Base-by-base conservation (phyloP, 345 rosid genomes). In the Dipteronia sinensis region DNA sequence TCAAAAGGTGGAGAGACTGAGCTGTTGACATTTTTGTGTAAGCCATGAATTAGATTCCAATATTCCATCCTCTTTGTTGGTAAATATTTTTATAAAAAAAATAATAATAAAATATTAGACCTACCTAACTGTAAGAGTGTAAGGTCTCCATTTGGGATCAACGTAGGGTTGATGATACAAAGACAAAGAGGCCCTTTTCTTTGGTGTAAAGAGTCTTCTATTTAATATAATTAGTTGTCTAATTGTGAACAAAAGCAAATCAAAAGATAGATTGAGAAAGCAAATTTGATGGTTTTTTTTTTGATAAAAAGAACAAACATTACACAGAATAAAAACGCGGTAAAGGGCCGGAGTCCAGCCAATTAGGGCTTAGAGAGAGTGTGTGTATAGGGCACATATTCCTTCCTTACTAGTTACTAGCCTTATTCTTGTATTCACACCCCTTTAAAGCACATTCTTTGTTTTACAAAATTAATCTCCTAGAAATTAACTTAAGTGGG, bases 201-300 rank as follows among this genome's bases (percentile, higher is more conserved):
- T 65, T 77, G 74, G 78, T 74, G 65, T 19, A 65, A 59, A 78
- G 53, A 74, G 47, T 46, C 10, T 25, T 4, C 65, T 42, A 69
- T 82, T 81, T 11, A 42, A 13, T 15, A 47, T 42, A 9, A n/a
- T n/a, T n/a, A 67, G 27, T n/a, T 74, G 75, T 75, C 77, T 70
- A 62, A 67, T 78, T 59, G 46, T 38, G 56, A 71, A 78, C 8
- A 55, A 76, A 80, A 63, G 49, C 59, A 73, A 9, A n/a, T 29
- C 11, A 53, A 3, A 64, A 49, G 55, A 12, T 10, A 55, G 82
- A 79, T 67, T 75, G 76, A 3, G 73, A 79, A 83, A 82, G 89
- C 82, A 85, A 75, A 51, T 59, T 79, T 59, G 76, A 59, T 79
- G 87, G 86, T 49, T 63, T n/a, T n/a, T n/a, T n/a, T n/a, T n/a